Percentiles rank a stretch among this genome's conserved stretches.
phyloP scores from a whole-genome alignment of 2,329 filamentous ascomycete genomes.

The Trematosphaeria pertusa region DNA sequence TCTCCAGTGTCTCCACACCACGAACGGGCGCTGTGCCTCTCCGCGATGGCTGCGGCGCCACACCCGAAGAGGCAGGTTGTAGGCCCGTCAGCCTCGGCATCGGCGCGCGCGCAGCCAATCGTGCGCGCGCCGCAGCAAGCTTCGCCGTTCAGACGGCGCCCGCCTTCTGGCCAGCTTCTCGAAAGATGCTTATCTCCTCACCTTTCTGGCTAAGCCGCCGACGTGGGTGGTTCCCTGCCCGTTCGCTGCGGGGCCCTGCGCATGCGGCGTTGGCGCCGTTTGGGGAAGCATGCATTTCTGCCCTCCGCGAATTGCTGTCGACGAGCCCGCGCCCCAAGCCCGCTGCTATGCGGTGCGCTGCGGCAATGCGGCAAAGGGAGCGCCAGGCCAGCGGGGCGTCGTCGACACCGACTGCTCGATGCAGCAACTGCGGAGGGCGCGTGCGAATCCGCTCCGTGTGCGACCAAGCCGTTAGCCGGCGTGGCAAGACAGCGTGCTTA shows the following conservation, averaged over 20 bases:
- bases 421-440: too few species aligned
- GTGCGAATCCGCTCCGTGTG: too few species aligned
- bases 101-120: neutral
- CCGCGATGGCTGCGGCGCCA: constrained; percentile 15
- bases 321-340: neutral
- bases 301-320: constrained; percentile 1
- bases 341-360: neutral
- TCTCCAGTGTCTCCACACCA: too few species aligned
- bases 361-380: neutral
- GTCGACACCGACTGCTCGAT: too few species aligned
- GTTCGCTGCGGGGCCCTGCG: neutral
- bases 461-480: too few species aligned
- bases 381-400: neutral
- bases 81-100: constrained; percentile 5
- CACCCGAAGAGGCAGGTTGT: constrained; percentile 26
- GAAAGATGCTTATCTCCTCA: constrained; percentile 12
- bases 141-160: constrained; percentile 1
- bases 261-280: too few species aligned
- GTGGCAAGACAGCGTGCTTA: too few species aligned
- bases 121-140: neutral
- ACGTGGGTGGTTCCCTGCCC: neutral
- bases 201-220: constrained; percentile 4
- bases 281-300: constrained; percentile 3
- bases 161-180: constrained; percentile 7
- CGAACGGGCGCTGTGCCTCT: constrained; percentile 5